A percentile compares a stretch with the other conserved stretches of the same genome.
Evolutionary conservation across 73 alveolate species (phyloP).

Genomic region (Effrenium voratum): DNA sequence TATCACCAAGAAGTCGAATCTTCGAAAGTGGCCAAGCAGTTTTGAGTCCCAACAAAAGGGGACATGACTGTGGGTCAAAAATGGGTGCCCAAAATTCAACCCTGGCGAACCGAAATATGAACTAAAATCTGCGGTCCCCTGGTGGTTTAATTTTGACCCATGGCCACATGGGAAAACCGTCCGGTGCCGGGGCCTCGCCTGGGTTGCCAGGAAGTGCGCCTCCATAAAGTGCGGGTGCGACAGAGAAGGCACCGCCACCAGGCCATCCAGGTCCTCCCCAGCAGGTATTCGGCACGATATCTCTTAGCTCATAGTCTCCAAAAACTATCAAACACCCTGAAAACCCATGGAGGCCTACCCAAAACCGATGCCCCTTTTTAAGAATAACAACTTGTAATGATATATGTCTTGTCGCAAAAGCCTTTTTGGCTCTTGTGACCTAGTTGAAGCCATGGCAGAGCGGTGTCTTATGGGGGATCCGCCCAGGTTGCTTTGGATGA

Average conservation of each 20-base stretch:
- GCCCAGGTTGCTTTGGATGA: no score
- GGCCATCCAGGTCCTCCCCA: slow-evolving; percentile 62
- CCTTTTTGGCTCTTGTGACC: background rate
- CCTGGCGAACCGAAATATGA: no score
- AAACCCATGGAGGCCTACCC: background rate
- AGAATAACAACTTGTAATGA: background rate
- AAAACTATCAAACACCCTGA: no score
- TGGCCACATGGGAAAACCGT: background rate
- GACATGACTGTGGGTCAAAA: no score
- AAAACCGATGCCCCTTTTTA: background rate
- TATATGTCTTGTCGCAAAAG: background rate
- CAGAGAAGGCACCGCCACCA: slow-evolving; percentile 78
- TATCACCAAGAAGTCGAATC: no score
- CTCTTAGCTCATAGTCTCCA: no score
- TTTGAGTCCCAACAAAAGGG: no score
- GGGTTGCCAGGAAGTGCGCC: slow-evolving; percentile 74
- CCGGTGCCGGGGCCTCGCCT: background rate
- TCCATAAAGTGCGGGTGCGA: slow-evolving; percentile 89
- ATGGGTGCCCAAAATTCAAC: no score
- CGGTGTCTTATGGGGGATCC: no score
- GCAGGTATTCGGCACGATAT: no score
- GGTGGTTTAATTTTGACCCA: background rate
- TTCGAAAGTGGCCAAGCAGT: no score
- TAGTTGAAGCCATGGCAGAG: background rate
- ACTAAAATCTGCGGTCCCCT: no score